Evolutionary conservation across 1,139 yeast genomes (phyloP), one percentile per base, ranked within the genome.

Genomic region (Geotrichum australiense): DNA sequence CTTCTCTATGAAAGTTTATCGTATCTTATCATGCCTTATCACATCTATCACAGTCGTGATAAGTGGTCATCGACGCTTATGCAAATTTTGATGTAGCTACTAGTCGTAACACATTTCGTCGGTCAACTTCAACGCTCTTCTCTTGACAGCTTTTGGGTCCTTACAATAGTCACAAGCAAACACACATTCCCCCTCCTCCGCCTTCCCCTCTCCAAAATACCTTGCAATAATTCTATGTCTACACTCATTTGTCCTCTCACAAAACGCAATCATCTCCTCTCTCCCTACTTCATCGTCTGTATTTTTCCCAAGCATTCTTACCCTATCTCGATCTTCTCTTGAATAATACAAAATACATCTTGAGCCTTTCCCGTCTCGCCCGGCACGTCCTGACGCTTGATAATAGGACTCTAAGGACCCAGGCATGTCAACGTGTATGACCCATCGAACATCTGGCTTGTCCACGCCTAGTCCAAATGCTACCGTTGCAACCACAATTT

Each of bases 401-500:
- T 85, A 86, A 58, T 85, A 87, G 0, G 95, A 94, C 62, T 87
- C 96, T 43, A 87, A 66, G 39, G 85, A 83, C 55, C 94, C 68
- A 0, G 96, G 96, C 19, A 87, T 69, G 21, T 85, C 84, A 47
- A 81, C 72, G 62, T 87, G 96, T 34, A 83, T 74, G 1, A 87
- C 96, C 66, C 74, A 86, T 44, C 96, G 64, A 4, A 87, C 96
- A 61, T 87, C 91, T 0, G 95, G 86, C 56, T 87, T 87, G 63
- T 87, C 96, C 42, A 87, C 85, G 37, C 96, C 96, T 96, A 87
- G 85, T 26, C 96, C 96, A 68, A 87, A 87, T 0, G 96, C 96
- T 49, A 87, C 83, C 0, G 96, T 87, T 0, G 96, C 96, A 16
- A 62, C 59, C 5, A 62, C 59, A 14, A 62, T 53, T 37, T 58